Conservation (phyloP, 2,329 filamentous ascomycete genomes). For the Pseudonectria buxi region DNA sequence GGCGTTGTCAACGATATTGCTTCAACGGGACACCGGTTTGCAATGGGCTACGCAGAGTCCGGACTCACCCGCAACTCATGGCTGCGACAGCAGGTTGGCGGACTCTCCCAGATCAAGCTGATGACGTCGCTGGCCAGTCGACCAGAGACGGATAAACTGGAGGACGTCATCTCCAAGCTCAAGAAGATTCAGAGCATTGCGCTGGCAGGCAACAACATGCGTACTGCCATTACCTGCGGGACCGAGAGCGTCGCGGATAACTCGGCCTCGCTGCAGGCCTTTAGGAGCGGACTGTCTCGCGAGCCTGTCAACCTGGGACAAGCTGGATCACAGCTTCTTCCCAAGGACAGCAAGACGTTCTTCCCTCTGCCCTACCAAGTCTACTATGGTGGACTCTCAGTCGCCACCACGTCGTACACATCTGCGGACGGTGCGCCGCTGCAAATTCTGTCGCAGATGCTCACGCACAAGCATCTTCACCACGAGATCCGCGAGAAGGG, state of each 20-base stretch:
- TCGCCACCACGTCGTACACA: conserved; percentile 79
- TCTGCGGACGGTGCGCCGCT: conserved; percentile 69
- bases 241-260: conserved; percentile 64
- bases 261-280: conserved; percentile 61
- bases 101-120: conserved; percentile 83
- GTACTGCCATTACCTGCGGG: conserved; percentile 81
- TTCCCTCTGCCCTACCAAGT: conserved; percentile 96
- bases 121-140: conserved; percentile 72
- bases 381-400: conserved; percentile 79
- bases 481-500: conserved; percentile 98
- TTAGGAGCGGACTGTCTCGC: conserved; percentile 43
- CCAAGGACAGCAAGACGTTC: conserved; percentile 64
- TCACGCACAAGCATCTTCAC: conserved; percentile 94
- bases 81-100: conserved; percentile 76
- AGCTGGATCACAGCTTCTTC: conserved; percentile 27
- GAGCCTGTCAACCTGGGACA: conserved; percentile 34
- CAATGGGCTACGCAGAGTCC: conserved; percentile 76
- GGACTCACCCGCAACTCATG: conserved; percentile 65
- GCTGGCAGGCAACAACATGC: conserved; percentile 61
- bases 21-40: conserved; percentile 81
- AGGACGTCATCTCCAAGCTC: conserved; percentile 72
- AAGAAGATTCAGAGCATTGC: conserved; percentile 78
- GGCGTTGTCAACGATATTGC: conserved; percentile 89
- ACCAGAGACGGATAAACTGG: conserved; percentile 60
- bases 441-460: conserved; percentile 80